A percentile compares a stretch with the other conserved stretches of the same genome.
phyloP scores from a whole-genome alignment of 2,329 filamentous ascomycete species.

The Teratosphaeria zuluensis region DNA sequence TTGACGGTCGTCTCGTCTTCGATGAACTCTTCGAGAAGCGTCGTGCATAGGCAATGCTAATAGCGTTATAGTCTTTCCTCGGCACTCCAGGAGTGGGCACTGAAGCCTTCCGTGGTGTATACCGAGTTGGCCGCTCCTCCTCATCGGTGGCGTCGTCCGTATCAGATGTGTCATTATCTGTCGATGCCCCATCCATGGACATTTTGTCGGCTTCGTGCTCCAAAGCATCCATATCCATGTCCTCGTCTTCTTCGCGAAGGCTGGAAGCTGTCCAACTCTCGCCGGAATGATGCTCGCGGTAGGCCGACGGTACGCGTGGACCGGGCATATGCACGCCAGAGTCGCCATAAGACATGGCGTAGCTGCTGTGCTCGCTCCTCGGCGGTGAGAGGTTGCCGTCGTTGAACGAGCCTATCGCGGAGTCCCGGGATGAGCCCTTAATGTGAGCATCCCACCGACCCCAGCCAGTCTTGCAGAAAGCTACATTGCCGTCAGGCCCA shows the following conservation, averaged over 20 bases:
- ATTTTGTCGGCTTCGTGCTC: conserved; percentile 91
- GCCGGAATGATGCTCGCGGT: conserved; percentile 30
- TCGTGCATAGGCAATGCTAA: conserved; percentile 19
- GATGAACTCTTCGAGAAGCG: conserved; percentile 14
- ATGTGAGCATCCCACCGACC: conserved; percentile 84
- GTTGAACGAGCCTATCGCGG: conserved; percentile 29
- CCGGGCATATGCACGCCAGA: conserved; percentile 24
- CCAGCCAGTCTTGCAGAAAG: conserved; percentile 95
- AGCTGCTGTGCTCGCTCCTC: conserved; percentile 37
- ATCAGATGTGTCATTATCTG: conserved; percentile 56
- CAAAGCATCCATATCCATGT: conserved; percentile 55
- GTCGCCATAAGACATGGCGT: conserved; percentile 24
- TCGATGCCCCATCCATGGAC: conserved; percentile 63
- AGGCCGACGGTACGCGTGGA: conserved; percentile 13
- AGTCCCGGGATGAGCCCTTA: conserved; percentile 42
- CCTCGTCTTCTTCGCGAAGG: conserved; percentile 52
- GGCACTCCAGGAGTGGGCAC: conserved; percentile 21
- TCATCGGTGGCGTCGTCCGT: conserved; percentile 73
- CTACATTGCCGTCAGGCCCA: conserved; percentile 57
- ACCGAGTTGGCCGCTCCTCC: conserved; percentile 84
- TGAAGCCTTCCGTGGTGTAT: conserved; percentile 57
- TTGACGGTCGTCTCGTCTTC: conserved; percentile 8
- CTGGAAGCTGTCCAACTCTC: conserved; percentile 61
- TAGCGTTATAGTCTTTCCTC: conserved; percentile 19
- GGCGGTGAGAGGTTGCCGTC: conserved; percentile 37